Evolutionary conservation across 768 basidiomycete genomes (phyloP), one percentile per base, ranked within the genome.

Genomic region (Leccinum broughii): DNA sequence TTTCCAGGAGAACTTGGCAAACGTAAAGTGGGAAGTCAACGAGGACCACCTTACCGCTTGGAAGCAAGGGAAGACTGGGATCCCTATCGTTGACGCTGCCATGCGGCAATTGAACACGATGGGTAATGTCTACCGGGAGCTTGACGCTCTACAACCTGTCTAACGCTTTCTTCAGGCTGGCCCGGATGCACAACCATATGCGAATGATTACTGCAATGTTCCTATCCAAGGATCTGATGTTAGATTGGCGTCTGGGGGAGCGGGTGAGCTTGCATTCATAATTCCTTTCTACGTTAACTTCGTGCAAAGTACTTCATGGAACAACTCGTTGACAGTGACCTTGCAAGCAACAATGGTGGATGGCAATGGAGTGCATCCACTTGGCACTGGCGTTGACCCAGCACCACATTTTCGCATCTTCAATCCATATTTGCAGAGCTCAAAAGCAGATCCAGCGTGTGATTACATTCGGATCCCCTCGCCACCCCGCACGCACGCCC

Each of bases 371-470:
- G 83, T 64, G 84, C 89, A 15, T 86, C 85, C 28, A 28, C 28
- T 28, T 28, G 28, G 28, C 64, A 93, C 92, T 1, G 95, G 95
- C 2, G 88, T 87, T 39, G 95, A 98, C 70, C 85, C 95, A 10
- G 89, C 87, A 63, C 94, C 95, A 6, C 96, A 95, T 75, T 98
- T 96, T 77, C 81, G 93, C 53, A 87, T 94, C 35, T 91, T 93
- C 78, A 91, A 95, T 70, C 93, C 94, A 0, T 83, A 89, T 63
- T 78, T 78, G 0, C 95, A 96, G 68, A 90, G 89, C 64, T 76
- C 79, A 60, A 96, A 95, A 80, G 84, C 85, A 26, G 95, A 96
- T 71, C 93, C 93, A 0, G 83, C 83, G 4, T 95, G 95, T 3
- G 85, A 91, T 34, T 96, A 93, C 62, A 95, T 97, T 60, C 81